Evolutionary conservation across 2,329 filamentous ascomycete species (phyloP), one percentile per base, ranked within the genome.

Genomic region (Neonectria magnoliae): DNA sequence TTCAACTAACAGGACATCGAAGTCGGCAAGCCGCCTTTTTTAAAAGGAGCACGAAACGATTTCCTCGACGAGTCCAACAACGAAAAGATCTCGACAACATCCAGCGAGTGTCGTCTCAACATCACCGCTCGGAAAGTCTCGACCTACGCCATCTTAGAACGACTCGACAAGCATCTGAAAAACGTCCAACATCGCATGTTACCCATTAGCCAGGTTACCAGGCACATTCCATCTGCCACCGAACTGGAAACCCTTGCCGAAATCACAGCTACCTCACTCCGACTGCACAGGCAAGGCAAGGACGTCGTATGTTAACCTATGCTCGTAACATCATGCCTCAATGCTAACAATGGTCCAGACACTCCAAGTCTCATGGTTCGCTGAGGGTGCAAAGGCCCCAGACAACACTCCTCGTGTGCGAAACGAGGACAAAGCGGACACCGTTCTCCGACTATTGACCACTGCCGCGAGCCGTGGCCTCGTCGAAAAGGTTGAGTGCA

Each of bases 361-460:
- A 36, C 66, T 77, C n/a, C 60, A 73, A 11, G 76, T 86, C 11
- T 80, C 78, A 6, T 86, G 84, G 84, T 74, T 85, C 10, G 72
- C 79, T 10, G 60, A 78, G 9, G n/a, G 38, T 11, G 33, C 22
- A n/a, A 58, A 58, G 6, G 5, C n/a, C 55, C 56, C 44, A 7
- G 47, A 45, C 7, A 48, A 14, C 18, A 51, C 50, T 18, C 11
- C 41, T 4, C 9, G 27, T 5, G 29, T 57, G n/a, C 54, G 44
- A 14, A 72, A 79, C 6, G 83, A 87, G 70, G 76, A 81, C 57
- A 70, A 76, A 1, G 76, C 76, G 36, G 83, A 87, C 45, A 74
- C 82, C 14, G 83, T 85, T 16, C 73, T 80, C 51, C 82, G 85
- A 31, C 77, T 87, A 4, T 71, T 87, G 3, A 72, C 80, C 36